phyloP scores from a whole-genome alignment of 108 stramenopile genomes.

The Epithemia pelagica region DNA sequence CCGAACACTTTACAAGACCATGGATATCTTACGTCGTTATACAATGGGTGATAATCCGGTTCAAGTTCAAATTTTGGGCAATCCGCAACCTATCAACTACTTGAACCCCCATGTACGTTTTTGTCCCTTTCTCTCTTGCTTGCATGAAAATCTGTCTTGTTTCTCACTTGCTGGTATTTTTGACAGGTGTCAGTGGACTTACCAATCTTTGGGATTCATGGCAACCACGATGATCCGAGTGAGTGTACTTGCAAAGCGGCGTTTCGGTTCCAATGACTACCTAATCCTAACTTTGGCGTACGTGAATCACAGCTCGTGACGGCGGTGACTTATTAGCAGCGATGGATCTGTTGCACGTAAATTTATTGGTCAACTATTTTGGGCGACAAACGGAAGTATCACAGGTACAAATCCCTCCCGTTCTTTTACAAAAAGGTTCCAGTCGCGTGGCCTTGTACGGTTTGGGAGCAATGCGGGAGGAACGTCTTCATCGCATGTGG shows the following conservation, averaged over 20 bases:
- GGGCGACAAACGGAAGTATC: constrained; percentile 89
- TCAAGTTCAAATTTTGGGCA: constrained; percentile 71
- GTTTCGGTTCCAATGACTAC: constrained; percentile 50
- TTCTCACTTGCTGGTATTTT: too few relatives aligned
- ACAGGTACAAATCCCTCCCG: constrained; percentile 76
- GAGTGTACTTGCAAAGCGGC: constrained; percentile 57
- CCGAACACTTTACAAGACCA: constrained; percentile 79
- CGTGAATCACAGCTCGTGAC: constrained; percentile 20
- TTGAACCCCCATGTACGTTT: constrained; percentile 4
- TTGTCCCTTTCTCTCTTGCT: not conserved
- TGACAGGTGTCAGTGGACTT: constrained; percentile 61
- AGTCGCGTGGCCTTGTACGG: constrained; percentile 92
- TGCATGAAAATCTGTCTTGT: not conserved
- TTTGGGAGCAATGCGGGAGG: constrained; percentile 95
- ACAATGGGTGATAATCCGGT: constrained; percentile 88
- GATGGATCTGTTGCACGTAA: constrained; percentile 79
- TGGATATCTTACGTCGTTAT: constrained; percentile 88
- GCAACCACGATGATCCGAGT: constrained; percentile 97
- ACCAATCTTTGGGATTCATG: constrained; percentile 96
- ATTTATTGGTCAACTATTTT: constrained; percentile 95
- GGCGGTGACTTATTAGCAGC: constrained; percentile 19
- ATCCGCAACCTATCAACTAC: constrained; percentile 31
- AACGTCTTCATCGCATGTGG: constrained; percentile 96
- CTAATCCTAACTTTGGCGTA: not conserved
- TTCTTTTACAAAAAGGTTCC: constrained; percentile 86